phyloP scores from a whole-genome alignment of 2,329 filamentous ascomycete genomes.

The Aspergillus pseudonomiae region DNA sequence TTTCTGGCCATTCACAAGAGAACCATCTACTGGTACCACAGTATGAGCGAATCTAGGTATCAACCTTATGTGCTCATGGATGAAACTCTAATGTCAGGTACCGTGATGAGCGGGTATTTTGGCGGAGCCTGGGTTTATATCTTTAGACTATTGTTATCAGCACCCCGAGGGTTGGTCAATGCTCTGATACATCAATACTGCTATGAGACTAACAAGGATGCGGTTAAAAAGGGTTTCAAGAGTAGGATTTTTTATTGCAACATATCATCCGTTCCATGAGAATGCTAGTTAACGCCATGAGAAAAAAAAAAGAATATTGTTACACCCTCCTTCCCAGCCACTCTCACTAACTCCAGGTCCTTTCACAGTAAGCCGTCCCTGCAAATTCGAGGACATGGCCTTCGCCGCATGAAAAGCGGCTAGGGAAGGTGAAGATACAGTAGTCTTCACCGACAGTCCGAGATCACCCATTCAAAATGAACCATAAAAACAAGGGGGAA shows the following conservation, averaged over 20 bases:
- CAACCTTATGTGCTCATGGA: no score
- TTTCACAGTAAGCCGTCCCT: slow-evolving; percentile 4
- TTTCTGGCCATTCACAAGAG: no score
- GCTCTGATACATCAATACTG: no score
- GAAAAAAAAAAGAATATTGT: slow-evolving; percentile 3
- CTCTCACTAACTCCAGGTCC: slow-evolving; percentile 8
- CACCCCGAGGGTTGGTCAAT: neutral
- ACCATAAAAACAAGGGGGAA: slow-evolving; percentile 1
- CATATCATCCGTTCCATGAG: slow-evolving; percentile 1
- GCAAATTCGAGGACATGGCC: neutral
- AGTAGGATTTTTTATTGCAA: neutral
- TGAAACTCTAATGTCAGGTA: neutral
- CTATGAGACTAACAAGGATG: neutral
- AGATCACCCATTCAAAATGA: slow-evolving; percentile 3
- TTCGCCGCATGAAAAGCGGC: neutral
- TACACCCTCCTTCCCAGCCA: slow-evolving; percentile 8
- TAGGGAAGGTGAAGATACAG: slow-evolving; percentile 6
- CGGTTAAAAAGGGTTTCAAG: neutral
- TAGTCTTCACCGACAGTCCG: slow-evolving; percentile 1
- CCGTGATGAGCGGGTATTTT: neutral
- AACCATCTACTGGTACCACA: no score
- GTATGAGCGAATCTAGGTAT: no score
- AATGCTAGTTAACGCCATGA: neutral
- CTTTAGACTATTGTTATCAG: neutral
- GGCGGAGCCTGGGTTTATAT: neutral